Percentiles rank a stretch among this genome's conserved stretches.
Evolutionary conservation across 441 rosid genomes (phyloP).

Genomic region (Caryocar brasiliense): DNA sequence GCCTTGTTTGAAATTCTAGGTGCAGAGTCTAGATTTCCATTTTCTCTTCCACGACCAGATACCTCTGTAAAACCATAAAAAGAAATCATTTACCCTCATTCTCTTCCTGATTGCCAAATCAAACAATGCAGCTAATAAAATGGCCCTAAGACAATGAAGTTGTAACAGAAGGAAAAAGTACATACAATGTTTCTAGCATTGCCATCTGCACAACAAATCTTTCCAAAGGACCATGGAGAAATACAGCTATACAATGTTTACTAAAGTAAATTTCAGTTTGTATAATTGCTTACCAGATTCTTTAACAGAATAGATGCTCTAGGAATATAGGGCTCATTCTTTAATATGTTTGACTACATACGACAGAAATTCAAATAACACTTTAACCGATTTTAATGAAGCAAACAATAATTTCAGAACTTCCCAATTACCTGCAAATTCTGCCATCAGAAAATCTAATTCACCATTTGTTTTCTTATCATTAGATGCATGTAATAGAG

Average conservation of each 20-base stretch:
- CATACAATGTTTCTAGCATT: too few species aligned
- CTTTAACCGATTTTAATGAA: background rate
- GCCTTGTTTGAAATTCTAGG: slow-evolving; percentile 52
- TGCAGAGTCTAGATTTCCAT: slow-evolving; percentile 50
- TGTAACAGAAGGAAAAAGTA: background rate
- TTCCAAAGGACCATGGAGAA: background rate
- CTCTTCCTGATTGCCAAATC: background rate
- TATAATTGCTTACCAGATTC: too few species aligned
- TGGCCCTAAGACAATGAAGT: too few species aligned
- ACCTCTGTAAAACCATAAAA: slow-evolving; percentile 52
- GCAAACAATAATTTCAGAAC: background rate
- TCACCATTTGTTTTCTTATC: slow-evolving; percentile 85
- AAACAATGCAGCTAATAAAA: background rate
- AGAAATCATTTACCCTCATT: background rate
- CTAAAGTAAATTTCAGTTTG: too few species aligned
- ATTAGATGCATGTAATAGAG: slow-evolving; percentile 66
- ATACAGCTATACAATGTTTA: too few species aligned
- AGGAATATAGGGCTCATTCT: too few species aligned
- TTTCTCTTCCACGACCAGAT: slow-evolving; percentile 71
- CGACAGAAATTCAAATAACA: background rate
- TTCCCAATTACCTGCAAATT: slow-evolving; percentile 63
- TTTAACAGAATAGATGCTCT: too few species aligned
- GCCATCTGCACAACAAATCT: background rate
- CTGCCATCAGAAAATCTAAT: slow-evolving; percentile 80
- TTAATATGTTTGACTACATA: too few species aligned